Evolutionary conservation across 768 basidiomycete species (phyloP).

Genomic region (Tephrocybe rancida): DNA sequence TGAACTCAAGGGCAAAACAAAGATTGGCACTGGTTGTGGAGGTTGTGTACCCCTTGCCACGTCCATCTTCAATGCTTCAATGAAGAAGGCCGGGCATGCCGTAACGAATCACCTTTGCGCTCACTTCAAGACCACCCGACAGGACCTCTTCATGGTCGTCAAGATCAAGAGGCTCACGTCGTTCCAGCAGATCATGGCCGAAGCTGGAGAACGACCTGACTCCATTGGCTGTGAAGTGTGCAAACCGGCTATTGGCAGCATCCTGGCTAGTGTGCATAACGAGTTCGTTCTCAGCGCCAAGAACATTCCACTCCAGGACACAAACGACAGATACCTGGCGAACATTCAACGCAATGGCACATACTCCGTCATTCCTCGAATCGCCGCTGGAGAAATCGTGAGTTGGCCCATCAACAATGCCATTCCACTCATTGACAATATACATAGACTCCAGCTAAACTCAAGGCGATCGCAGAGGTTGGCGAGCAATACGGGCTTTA

Average conservation of each 20-base stretch:
- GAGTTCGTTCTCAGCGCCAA: constrained; percentile 62
- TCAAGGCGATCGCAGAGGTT: constrained; percentile 65
- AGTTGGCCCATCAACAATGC: too few relatives aligned
- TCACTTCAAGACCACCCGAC: constrained; percentile 66
- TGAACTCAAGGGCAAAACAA: constrained; percentile 68
- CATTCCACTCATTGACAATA: too few relatives aligned
- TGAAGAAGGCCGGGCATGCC: constrained; percentile 65
- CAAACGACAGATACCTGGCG: constrained; percentile 70
- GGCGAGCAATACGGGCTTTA: constrained; percentile 71
- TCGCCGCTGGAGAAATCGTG: constrained; percentile 71
- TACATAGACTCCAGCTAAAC: constrained; percentile 68
- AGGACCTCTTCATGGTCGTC: constrained; percentile 68
- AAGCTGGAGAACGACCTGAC: constrained; percentile 49
- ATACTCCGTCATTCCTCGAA: constrained; percentile 72
- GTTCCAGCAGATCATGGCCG: constrained; percentile 55
- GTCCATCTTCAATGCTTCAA: constrained; percentile 52
- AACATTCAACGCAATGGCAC: constrained; percentile 77
- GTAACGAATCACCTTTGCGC: constrained; percentile 63
- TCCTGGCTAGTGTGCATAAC: constrained; percentile 47
- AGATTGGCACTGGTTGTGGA: constrained; percentile 73
- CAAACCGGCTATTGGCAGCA: constrained; percentile 66
- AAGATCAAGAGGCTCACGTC: constrained; percentile 62
- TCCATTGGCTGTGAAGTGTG: constrained; percentile 74
- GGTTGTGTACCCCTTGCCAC: constrained; percentile 65
- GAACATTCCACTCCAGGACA: constrained; percentile 79